Evolutionary conservation across 2,329 filamentous ascomycete genomes (phyloP).

Genomic region (Ophiosphaerella narmari): DNA sequence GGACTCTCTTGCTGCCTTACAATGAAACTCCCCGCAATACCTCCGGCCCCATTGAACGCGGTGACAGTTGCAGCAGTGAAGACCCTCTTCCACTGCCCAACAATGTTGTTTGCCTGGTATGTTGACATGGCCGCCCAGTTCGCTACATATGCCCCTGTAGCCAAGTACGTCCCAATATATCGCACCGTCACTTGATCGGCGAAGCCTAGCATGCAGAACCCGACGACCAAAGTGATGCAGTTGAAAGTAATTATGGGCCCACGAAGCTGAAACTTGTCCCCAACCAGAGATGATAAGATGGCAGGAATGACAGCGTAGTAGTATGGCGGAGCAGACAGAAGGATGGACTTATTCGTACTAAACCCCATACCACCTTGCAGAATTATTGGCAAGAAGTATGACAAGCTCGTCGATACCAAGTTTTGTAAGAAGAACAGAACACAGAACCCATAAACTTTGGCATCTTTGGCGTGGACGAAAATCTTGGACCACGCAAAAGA

Average conservation of each 20-base stretch:
- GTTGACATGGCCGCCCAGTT: slow-evolving; percentile 70
- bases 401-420: slow-evolving; percentile 66
- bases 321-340: slow-evolving; percentile 69
- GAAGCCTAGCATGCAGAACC: slow-evolving; percentile 70
- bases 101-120: slow-evolving; percentile 57
- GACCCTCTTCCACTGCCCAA: slow-evolving; percentile 66
- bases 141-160: slow-evolving; percentile 69
- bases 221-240: slow-evolving; percentile 63
- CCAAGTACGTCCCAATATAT: slow-evolving; percentile 68
- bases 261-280: slow-evolving; percentile 64
- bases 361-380: slow-evolving; percentile 56
- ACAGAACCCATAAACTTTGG: slow-evolving; percentile 68
- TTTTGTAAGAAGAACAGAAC: slow-evolving; percentile 70
- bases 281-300: slow-evolving; percentile 64
- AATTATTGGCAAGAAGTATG: slow-evolving; percentile 69
- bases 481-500: slow-evolving; percentile 61
- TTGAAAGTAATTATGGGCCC: slow-evolving; percentile 70
- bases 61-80: slow-evolving; percentile 65
- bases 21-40: slow-evolving; percentile 69
- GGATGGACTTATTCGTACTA: slow-evolving; percentile 53
- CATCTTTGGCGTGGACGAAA: slow-evolving; percentile 61
- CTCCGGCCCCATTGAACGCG: slow-evolving; percentile 66
- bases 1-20: slow-evolving; percentile 66
- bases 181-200: slow-evolving; percentile 62
- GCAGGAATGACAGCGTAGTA: slow-evolving; percentile 70